Base-by-base conservation (phyloP, 2,329 filamentous ascomycete genomes). In the Calonectria henricotiae region DNA sequence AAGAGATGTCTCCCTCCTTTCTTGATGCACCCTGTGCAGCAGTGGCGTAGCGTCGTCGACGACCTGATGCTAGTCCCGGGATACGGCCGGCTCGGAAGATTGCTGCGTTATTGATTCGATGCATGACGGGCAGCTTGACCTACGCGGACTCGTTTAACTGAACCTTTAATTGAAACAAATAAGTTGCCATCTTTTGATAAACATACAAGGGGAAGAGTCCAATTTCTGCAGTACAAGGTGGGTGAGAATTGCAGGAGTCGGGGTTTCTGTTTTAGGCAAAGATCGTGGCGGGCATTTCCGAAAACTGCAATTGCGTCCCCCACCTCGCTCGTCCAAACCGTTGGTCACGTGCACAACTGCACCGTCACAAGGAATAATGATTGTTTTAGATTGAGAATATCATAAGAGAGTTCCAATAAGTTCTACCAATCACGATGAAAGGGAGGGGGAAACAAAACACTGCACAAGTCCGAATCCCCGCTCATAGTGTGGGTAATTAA, bases 1-100 rank as follows among this genome's bases (percentile, higher is more conserved):
- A 64, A 20, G 62, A 64, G 23, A 64, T 64, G 15, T 64, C 62
- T 9, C 62, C 62, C 25, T 64, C 62, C n/a, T 64, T 64, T 23
- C 62, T 43, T 13, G 62, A 64, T 17, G 12, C n/a, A 13, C 20
- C 25, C 8, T 64, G 44, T 41, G 15, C 20, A 4, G 62, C 9
- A 20, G 20, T 32, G 12, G 46, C 35, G 8, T 51, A 41, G 17
- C 35, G 23, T 32, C 46, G 46, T 6, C 44, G 62, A 25, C 47
- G 44, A 1, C 23, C 23, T 5, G 32, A 13, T 12, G 23, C 23
- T 9, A 4, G 62, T 6, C 62, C 30, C 20, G 35, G 12, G 35
- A 32, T 23, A n/a, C 46, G 35, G 11, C 62, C 32, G 1, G 46
- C 46, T 23, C 62, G 30, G 17, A 9, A 23, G n/a, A 64, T 43